Base-by-base conservation (phyloP, 106 monocot species). In the Gastrodia elata region DNA sequence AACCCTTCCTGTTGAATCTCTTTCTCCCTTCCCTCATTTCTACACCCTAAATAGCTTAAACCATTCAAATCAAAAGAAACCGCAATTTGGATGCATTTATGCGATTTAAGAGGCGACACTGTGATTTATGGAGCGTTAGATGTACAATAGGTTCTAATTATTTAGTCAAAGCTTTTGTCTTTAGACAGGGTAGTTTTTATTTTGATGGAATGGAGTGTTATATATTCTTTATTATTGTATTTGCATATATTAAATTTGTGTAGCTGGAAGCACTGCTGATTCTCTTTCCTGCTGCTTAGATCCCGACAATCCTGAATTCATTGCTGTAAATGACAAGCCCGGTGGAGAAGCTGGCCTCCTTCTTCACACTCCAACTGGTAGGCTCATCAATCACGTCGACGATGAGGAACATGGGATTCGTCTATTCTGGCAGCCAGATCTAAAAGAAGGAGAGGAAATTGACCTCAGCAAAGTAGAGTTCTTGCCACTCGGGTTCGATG, bases 321-420 rank as follows among this genome's bases (percentile, higher is more conserved):
- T 92, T 74, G 87, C 89, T 14, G 82, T 92, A 76, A 92, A 92
- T 80, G 82, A 92, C 75, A 86, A 92, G 38, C 92, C 92, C n/a
- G 92, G 87, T 49, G 84, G 76, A 16, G 92, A 92, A 73, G 92
- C 86, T 35, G 89, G 89, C 20, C 84, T 92, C 38, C 89, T 92
- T 73, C 61, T 89, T 64, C 92, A 92, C 61, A 89, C 89, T 57
- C 86, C 74, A 14, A 89, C 81, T 13, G 92, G 92, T 70, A 75
- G 89, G 38, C 77, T 92, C 65, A 92, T 92, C 46, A 92, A 92
- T 80, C 89, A 80, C 79, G 83, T 89, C 37, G 89, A 92, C 38
- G 92, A 92, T 70, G 89, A 92, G 32, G 59, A 89, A 46, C 64
- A 92, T 58, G 92, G 92, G 8, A 59, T 92, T 74, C 89, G 89